Conservation (phyloP, 2,329 filamentous ascomycete species). For the Alternaria viburni region DNA sequence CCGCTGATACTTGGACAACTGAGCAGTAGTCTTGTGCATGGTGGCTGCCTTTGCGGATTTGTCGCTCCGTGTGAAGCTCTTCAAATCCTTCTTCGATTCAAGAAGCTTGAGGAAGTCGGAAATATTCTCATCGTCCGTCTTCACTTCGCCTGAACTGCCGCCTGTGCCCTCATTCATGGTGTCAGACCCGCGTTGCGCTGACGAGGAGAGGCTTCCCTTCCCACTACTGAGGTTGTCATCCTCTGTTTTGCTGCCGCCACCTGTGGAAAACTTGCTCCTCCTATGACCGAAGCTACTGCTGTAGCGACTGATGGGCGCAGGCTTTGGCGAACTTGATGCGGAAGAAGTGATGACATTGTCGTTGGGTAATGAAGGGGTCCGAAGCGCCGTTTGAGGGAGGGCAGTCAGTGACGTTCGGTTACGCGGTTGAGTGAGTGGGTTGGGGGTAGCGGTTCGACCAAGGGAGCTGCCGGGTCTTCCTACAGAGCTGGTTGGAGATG, state of each 20-base stretch:
- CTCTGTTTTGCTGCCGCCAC: conserved; percentile 72
- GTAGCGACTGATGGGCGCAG: conserved; percentile 78
- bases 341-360: conserved; percentile 70
- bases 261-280: conserved; percentile 76
- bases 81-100: conserved; percentile 85
- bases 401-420: conserved; percentile 76
- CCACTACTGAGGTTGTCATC: conserved; percentile 82
- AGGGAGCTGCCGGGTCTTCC: conserved; percentile 43
- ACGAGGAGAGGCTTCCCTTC: conserved; percentile 76
- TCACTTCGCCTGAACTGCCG: conserved; percentile 69
- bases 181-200: conserved; percentile 76
- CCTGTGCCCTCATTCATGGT: conserved; percentile 73
- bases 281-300: conserved; percentile 95
- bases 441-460: conserved; percentile 29
- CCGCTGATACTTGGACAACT: conserved; percentile 82
- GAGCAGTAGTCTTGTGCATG: conserved; percentile 76
- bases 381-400: conserved; percentile 75
- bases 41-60: conserved; percentile 66
- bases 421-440: conserved; percentile 58
- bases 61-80: conserved; percentile 75
- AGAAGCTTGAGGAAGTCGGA: conserved; percentile 90
- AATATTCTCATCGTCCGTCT: conserved; percentile 89
- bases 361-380: conserved; percentile 68
- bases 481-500: conserved; percentile 59
- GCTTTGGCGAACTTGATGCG: conserved; percentile 77